Evolutionary conservation across 768 basidiomycete genomes (phyloP).

Genomic region (Phlebiopsis gigantea): DNA sequence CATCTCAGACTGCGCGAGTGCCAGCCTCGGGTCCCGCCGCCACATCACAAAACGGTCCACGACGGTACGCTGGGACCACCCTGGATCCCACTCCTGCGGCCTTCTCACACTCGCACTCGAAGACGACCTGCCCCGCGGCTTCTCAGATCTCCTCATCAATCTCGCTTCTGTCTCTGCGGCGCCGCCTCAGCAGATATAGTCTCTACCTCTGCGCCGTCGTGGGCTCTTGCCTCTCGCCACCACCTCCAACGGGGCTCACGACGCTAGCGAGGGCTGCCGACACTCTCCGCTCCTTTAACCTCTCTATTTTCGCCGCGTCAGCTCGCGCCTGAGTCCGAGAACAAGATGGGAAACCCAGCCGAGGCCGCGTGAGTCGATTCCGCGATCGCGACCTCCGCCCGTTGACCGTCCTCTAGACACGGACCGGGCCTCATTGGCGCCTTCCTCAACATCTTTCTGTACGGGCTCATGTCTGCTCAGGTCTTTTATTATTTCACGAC

Average conservation of each 20-base stretch:
- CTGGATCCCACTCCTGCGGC: background rate
- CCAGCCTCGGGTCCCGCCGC: background rate
- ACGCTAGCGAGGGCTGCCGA: background rate
- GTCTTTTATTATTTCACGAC: constrained; percentile 23
- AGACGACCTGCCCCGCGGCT: background rate
- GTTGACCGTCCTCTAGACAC: constrained; percentile 16
- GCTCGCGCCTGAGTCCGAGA: background rate
- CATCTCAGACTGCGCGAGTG: background rate
- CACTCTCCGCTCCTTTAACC: background rate
- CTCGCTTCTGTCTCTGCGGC: background rate
- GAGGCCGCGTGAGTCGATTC: constrained; percentile 2
- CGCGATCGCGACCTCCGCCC: background rate
- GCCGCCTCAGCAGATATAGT: background rate
- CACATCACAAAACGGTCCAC: too few species aligned
- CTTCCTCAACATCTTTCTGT: constrained; percentile 30
- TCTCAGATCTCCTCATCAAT: background rate
- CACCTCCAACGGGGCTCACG: background rate
- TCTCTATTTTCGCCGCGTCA: background rate
- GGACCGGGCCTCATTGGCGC: constrained; percentile 33
- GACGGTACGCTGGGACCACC: background rate
- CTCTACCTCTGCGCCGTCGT: background rate
- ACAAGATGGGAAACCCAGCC: constrained; percentile 5
- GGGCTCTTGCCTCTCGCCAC: background rate
- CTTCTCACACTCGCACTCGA: background rate
- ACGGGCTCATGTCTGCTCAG: constrained; percentile 31